Evolutionary conservation across 192 early-diverging fungal genomes (phyloP).

Genomic region (Entophlyctis helioformis): DNA sequence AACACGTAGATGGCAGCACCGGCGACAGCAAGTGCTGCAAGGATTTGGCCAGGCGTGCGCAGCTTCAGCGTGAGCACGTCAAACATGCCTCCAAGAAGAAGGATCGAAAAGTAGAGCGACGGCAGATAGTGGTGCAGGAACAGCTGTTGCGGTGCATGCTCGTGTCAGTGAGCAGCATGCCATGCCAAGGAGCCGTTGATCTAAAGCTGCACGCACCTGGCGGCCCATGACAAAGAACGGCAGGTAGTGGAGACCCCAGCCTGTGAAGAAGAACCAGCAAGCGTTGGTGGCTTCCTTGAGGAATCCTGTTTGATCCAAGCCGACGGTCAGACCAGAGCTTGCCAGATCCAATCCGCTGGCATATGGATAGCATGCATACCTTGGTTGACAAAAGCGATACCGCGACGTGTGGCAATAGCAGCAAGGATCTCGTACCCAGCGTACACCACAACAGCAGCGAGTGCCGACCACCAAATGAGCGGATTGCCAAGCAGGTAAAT

Average conservation of each 20-base stretch:
- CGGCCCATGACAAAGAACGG: conserved; percentile 87
- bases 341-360: too few relatives aligned
- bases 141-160: conserved; percentile 12
- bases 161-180: too few relatives aligned
- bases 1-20: conserved; percentile 50
- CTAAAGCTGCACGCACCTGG: too few relatives aligned
- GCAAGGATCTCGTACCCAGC: conserved; percentile 6
- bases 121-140: conserved; percentile 96
- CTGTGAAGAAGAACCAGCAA: conserved; percentile 58
- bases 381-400: too few relatives aligned
- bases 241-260: conserved; percentile 74
- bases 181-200: not conserved
- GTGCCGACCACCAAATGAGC: conserved; percentile 27
- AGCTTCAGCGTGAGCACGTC: conserved; percentile 61
- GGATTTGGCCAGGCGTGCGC: conserved; percentile 35
- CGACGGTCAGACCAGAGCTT: too few relatives aligned
- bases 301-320: too few relatives aligned
- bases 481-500: conserved; percentile 46
- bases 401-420: conserved; percentile 1
- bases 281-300: too few relatives aligned
- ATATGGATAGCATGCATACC: too few relatives aligned
- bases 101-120: conserved; percentile 75
- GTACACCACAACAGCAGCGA: conserved; percentile 11
- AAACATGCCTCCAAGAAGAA: conserved; percentile 56
- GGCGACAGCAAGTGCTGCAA: conserved; percentile 38